Evolutionary conservation across 805 yeast genomes (phyloP), one percentile per base, ranked within the genome.

Genomic region (Saccharomycopsis javanensis): DNA sequence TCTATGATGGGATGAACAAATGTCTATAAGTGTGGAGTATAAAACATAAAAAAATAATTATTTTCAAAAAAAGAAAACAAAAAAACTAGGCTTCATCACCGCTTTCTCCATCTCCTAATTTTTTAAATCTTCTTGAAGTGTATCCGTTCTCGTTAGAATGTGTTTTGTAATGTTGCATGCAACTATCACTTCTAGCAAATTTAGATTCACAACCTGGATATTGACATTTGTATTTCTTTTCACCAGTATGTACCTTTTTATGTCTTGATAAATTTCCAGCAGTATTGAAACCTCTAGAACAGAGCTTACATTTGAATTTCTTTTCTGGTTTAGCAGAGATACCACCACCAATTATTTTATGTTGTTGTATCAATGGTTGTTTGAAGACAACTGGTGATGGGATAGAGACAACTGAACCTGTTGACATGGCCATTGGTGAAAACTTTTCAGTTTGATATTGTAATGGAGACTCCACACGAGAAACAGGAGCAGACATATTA

Each of bases 251-350:
- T 31, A 85, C 83, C 48, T 90, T 72, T 64, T 80, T 76, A 67
- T 85, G 91, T 59, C 89, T 75, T 7, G 88, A 88, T 61, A 85
- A 75, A 66, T 85, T 90, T 23, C 88, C 88, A 13, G 85, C 81
- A 0, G 88, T 83, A 11, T 88, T 83, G 65, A 83, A 83, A 2
- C 79, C 72, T 55, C 83, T 72, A 2, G 72, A 65, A 63, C 88
- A 83, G 11, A 57, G 45, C 31, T 57, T 57, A 53, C 62, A 60
- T 38, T 55, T 57, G 58, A 60, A 60, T 46, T 58, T 51, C 50
- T 60, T 60, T n/a, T 60, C 62, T 30, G 35, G 33, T 5, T 18
- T n/a, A 30, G 42, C 42, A 31, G 45, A 18, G n/a, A 42, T 42
- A 20, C 48, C 48, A 42, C 48, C 48, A n/a, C 48, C 48, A 42